Base-by-base conservation (phyloP, 768 basidiomycete genomes). In the Artomyces pyxidatus region DNA sequence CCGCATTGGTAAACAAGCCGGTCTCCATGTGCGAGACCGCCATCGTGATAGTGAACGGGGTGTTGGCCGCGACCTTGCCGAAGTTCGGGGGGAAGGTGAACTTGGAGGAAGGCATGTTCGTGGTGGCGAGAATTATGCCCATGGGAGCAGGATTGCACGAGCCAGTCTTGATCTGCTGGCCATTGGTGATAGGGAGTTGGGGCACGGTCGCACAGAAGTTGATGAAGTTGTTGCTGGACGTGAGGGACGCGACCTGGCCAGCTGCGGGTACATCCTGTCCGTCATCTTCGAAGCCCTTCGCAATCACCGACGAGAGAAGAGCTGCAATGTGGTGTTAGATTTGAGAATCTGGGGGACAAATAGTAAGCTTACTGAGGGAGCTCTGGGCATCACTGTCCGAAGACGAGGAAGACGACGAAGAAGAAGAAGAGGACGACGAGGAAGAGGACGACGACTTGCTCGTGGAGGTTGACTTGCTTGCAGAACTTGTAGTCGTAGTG, bases 211-310 rank as follows among this genome's bases (percentile, higher is more conserved):
- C 63, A 56, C 83, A 84, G 62, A 70, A 81, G 67, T 83, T 83
- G 66, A 84, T 83, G 62, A 82, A 88, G 70, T 87, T 87, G 68
- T 86, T 82, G 38, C 62, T 63, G n/a, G 81, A 80, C 0, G 75
- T 81, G 6, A 79, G 64, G 5, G 80, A 82, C 11, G 78, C 67
- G 17, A 73, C 72, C 62, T 81, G 72, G 27, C 76, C 78, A 48
- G 69, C 51, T 0, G 56, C 56, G 1, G 67, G 52, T 25, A 48
- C 45, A 16, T 59, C 53, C 49, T 68, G 63, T n/a, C 83, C 84
- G 53, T 78, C 60, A 41, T 76, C 66, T 16, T 66, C 71, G 50
- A 84, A 81, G 16, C 76, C 75, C 3, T 58, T 51, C 11, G 78
- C 76, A 48, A 86, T 70, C 17, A 84, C 74, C 3, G 63, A 65